Evolutionary conservation across 768 basidiomycete species (phyloP), one percentile per base, ranked within the genome.

Genomic region (Suillus americanus): DNA sequence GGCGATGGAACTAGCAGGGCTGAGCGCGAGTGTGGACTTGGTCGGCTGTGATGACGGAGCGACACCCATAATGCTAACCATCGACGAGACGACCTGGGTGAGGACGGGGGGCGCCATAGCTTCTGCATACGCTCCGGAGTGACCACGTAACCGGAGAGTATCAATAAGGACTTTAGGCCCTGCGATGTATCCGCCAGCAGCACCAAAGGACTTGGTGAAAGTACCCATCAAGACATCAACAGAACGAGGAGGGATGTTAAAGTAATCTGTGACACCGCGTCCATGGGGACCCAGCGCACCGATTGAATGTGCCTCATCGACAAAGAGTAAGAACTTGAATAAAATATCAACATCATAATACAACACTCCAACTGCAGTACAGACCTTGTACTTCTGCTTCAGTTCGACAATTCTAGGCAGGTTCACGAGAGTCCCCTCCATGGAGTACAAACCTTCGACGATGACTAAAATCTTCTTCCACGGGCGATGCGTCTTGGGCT

Each of bases 221-320:
- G 97, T 99, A 57, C 97, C 97, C 97, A 99, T 99, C 66, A 97
- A 86, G 66, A 99, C 84, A 73, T 99, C 97, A 67, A 99, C 85
- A 9, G 83, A 82, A 3, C 84, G 82, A 13, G 97, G 95, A 68
- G 91, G 79, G 64, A 99, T 79, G 56, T 86, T 86, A 75, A 97
- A 99, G 79, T 97, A 99, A 74, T 99, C 96, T 60, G 89, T 87
- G 10, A 99, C 91, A 64, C 97, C 97, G 43, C 97, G 94, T 7
- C 97, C 97, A 69, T 91, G 86, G 6, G 95, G 94, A 38, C 97
- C 97, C 35, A 99, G 82, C 2, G 95, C 97, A 64, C 97, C 97
- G 66, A 99, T 89, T 0, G 97, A 98, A 75, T 99, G 97, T 0
- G 97, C 97, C 77, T 99, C 97, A 70, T 99, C 97, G 55, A 99